These are phyloP conservation scores for Pezicula carpinea DNA, from an alignment of 2,329 filamentous ascomycete species.

Conservation along the genomic window DNA sequence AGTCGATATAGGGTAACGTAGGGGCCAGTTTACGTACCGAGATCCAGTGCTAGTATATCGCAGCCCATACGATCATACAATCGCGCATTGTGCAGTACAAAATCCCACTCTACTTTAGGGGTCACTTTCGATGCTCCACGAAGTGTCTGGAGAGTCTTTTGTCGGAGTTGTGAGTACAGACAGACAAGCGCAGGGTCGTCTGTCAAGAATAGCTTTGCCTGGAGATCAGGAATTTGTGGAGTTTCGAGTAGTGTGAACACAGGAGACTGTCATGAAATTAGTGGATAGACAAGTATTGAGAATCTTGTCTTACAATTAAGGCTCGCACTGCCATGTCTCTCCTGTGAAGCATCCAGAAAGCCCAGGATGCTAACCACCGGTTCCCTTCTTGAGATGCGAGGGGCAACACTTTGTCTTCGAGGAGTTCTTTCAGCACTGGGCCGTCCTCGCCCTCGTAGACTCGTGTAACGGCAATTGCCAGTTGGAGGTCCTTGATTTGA, in stretches of 20 bases:
- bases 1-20: not conserved
- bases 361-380: slow-evolving; percentile 92
- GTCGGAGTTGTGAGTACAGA: slow-evolving; percentile 80
- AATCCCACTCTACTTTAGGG: slow-evolving; percentile 78
- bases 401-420: slow-evolving; percentile 75
- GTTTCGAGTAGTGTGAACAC: slow-evolving; percentile 70
- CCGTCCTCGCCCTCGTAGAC: slow-evolving; percentile 85
- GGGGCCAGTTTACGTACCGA: slow-evolving; percentile 50
- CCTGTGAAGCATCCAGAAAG: slow-evolving; percentile 83
- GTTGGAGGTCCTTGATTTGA: slow-evolving; percentile 81
- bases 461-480: slow-evolving; percentile 82
- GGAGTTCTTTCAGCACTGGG: slow-evolving; percentile 64
- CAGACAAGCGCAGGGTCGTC: slow-evolving; percentile 89
- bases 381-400: slow-evolving; percentile 78
- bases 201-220: slow-evolving; percentile 75
- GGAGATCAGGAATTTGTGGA: slow-evolving; percentile 62
- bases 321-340: slow-evolving; percentile 80
- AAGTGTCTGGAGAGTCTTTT: slow-evolving; percentile 76
- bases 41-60: slow-evolving; percentile 79
- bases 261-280: slow-evolving; percentile 54
- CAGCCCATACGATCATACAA: slow-evolving; percentile 91
- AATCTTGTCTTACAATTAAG: slow-evolving; percentile 59
- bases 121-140: slow-evolving; percentile 79
- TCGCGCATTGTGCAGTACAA: slow-evolving; percentile 79
- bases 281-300: not conserved